These are phyloP conservation scores for Rhododendron ovatum DNA, from an alignment of 148 eudicot species.

Conservation along the genomic window DNA sequence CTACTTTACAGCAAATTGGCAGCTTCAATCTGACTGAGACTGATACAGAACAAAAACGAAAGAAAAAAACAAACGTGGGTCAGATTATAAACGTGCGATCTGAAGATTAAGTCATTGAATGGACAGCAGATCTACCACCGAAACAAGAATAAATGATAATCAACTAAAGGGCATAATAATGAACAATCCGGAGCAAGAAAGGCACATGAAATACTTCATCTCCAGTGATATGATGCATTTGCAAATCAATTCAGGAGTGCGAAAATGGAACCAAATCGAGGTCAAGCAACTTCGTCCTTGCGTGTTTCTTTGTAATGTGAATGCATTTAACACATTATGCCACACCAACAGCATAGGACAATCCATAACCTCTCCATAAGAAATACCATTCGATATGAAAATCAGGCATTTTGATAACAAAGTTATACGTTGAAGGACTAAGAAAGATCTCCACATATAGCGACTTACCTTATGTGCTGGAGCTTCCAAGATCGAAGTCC, in stretches of 20 bases:
- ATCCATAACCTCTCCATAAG: neutral
- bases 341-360: neutral
- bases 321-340: neutral
- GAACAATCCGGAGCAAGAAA: neutral
- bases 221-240: neutral
- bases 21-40: slow-evolving; percentile 8
- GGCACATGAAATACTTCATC: neutral
- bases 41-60: neutral
- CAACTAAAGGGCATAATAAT: neutral
- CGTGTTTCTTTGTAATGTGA: neutral
- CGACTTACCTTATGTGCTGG: slow-evolving; percentile 50
- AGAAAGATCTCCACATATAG: neutral
- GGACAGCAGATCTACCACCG: neutral
- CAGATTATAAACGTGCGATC: neutral
- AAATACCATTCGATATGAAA: neutral
- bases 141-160: neutral
- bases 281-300: neutral
- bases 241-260: neutral
- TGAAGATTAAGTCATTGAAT: neutral
- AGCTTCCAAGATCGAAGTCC: slow-evolving; percentile 95
- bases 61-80: neutral
- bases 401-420: neutral
- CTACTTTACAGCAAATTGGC: slow-evolving; percentile 6
- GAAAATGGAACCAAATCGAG: neutral
- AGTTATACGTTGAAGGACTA: neutral